Percentiles rank a stretch among this genome's conserved stretches.
phyloP scores from a whole-genome alignment of 1,139 yeast species.

The Candida sojae region DNA sequence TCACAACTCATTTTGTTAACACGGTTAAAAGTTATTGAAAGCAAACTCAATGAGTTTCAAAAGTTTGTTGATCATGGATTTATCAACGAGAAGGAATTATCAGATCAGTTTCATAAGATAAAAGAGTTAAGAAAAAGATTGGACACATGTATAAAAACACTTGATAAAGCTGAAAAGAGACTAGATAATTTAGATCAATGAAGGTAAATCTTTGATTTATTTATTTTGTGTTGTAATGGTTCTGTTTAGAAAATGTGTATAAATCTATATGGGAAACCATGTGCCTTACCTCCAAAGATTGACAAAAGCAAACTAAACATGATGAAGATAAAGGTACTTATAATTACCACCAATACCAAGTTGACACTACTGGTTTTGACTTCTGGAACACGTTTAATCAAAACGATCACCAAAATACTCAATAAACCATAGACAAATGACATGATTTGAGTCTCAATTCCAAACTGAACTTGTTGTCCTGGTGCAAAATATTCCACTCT shows the following conservation, averaged over 20 bases:
- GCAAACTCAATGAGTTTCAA: constrained; percentile 29
- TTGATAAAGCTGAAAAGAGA: constrained; percentile 38
- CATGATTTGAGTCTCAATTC: constrained; percentile 78
- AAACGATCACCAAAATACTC: constrained; percentile 48
- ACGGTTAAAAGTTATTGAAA: constrained; percentile 46
- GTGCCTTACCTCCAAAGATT: constrained; percentile 58
- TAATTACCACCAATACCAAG: constrained; percentile 42
- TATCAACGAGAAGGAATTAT: constrained; percentile 24
- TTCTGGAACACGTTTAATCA: constrained; percentile 51
- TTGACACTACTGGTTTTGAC: constrained; percentile 43
- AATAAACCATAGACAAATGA: constrained; percentile 63
- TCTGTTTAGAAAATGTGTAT: constrained; percentile 24
- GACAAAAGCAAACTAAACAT: constrained; percentile 56
- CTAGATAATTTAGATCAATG: constrained; percentile 17
- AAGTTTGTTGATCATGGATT: constrained; percentile 16
- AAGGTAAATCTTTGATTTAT: background rate
- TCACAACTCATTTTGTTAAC: constrained; percentile 57
- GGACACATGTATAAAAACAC: constrained; percentile 25
- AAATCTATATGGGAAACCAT: constrained; percentile 62
- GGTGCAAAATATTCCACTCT: constrained; percentile 59
- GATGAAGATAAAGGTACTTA: constrained; percentile 44
- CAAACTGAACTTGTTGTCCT: constrained; percentile 76
- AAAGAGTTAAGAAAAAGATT: constrained; percentile 35
- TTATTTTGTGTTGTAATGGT: background rate
- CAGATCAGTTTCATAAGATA: constrained; percentile 32